These are phyloP conservation scores for Lactarius vividus DNA, from an alignment of 768 basidiomycete species.

Conservation along the genomic window DNA sequence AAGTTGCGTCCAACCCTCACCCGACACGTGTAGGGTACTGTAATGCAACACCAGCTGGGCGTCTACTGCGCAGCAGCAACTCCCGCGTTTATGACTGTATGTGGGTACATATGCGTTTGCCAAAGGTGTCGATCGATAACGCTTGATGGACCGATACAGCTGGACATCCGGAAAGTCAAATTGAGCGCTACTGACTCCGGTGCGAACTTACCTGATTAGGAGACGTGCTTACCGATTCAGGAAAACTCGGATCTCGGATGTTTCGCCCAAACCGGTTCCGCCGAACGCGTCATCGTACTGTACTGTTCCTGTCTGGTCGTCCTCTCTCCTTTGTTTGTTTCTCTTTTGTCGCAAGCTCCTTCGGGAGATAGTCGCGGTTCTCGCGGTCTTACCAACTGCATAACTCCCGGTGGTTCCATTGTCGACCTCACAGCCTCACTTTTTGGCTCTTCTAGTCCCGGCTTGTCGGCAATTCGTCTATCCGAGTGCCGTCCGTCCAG, in stretches of 20 bases:
- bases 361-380: not conserved
- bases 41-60: not conserved
- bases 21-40: not conserved
- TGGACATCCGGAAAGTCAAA: not conserved
- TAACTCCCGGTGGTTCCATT: not conserved
- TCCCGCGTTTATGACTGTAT: not conserved
- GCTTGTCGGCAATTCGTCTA: not conserved
- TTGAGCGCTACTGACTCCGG: not conserved
- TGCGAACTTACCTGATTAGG: constrained; percentile 1
- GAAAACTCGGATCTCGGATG: not conserved
- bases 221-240: constrained; percentile 8
- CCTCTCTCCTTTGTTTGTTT: not conserved
- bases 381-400: not conserved
- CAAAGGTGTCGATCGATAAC: not conserved
- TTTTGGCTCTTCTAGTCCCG: not conserved
- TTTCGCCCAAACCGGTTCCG: not conserved
- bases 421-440: not conserved
- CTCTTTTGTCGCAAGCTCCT: not conserved
- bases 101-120: not conserved
- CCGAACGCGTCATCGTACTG: not conserved
- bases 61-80: not conserved
- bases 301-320: not conserved
- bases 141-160: not conserved
- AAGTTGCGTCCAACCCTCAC: not conserved
- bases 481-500: not conserved